Conservation (phyloP, 2,329 filamentous ascomycete genomes). For the Fusarium transvaalense region DNA sequence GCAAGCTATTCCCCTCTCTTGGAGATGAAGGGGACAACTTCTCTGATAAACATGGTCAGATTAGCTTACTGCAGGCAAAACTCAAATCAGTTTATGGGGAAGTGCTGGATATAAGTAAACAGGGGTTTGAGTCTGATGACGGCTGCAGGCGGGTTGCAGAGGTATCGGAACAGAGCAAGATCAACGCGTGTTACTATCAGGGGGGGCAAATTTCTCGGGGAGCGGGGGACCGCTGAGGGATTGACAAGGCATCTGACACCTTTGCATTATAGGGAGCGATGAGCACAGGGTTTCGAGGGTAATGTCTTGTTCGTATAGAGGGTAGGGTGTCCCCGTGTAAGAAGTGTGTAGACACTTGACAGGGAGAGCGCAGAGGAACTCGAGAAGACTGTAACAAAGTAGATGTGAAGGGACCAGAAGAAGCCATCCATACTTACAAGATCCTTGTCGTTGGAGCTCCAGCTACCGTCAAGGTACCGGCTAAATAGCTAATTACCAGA, state of each 20-base stretch:
- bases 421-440: constrained; percentile 27
- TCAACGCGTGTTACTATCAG: constrained; percentile 36
- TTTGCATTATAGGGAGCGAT: constrained; percentile 29
- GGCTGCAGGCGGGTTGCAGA: constrained; percentile 41
- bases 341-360: constrained; percentile 16
- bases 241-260: constrained; percentile 40
- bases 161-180: constrained; percentile 38
- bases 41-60: constrained; percentile 46
- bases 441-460: constrained; percentile 35
- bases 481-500: constrained; percentile 37
- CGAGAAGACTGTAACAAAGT: constrained; percentile 5
- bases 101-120: constrained; percentile 36
- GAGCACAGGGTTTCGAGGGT: constrained; percentile 17
- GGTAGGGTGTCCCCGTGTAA: constrained; percentile 17
- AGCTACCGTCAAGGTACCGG: constrained; percentile 35
- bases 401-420: constrained; percentile 20
- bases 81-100: constrained; percentile 46
- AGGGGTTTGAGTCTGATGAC: constrained; percentile 43
- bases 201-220: constrained; percentile 39
- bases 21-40: constrained; percentile 37
- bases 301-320: constrained; percentile 10
- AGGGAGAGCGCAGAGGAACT: constrained; percentile 17
- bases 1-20: constrained; percentile 35
- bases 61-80: constrained; percentile 44
- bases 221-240: constrained; percentile 38